Conservation (phyloP, 768 basidiomycete genomes). For the Kwoniella europaea region DNA sequence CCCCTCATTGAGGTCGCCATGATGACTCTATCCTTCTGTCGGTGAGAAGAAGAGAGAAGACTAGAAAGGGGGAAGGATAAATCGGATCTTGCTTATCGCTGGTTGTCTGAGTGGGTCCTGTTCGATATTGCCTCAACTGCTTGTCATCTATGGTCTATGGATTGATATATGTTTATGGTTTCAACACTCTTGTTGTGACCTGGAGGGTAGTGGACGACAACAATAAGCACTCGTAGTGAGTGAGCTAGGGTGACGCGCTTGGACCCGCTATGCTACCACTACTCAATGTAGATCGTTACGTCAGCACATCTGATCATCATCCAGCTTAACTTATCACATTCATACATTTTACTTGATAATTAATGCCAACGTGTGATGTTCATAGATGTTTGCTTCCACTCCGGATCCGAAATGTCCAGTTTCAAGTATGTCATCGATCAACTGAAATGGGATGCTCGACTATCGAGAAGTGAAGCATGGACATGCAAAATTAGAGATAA, state of each 20-base stretch:
- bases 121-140: too few species aligned
- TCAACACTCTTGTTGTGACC: too few species aligned
- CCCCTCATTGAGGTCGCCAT: conserved; percentile 95
- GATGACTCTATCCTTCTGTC: conserved; percentile 21
- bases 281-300: neutral
- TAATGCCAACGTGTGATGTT: conserved; percentile 11
- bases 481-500: neutral
- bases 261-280: neutral
- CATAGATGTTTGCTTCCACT: too few species aligned
- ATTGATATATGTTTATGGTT: too few species aligned
- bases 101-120: too few species aligned
- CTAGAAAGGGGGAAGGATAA: too few species aligned
- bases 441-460: too few species aligned
- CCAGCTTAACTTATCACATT: neutral
- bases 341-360: neutral
- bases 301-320: neutral
- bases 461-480: too few species aligned
- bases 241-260: conserved; percentile 4
- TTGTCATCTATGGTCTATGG: too few species aligned
- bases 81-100: too few species aligned
- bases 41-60: neutral
- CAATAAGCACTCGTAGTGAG: neutral
- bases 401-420: conserved; percentile 9
- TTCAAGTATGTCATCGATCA: conserved; percentile 1
- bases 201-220: neutral